phyloP scores from a whole-genome alignment of 1,284 basidiomycete species.

The Flammula alnicola region DNA sequence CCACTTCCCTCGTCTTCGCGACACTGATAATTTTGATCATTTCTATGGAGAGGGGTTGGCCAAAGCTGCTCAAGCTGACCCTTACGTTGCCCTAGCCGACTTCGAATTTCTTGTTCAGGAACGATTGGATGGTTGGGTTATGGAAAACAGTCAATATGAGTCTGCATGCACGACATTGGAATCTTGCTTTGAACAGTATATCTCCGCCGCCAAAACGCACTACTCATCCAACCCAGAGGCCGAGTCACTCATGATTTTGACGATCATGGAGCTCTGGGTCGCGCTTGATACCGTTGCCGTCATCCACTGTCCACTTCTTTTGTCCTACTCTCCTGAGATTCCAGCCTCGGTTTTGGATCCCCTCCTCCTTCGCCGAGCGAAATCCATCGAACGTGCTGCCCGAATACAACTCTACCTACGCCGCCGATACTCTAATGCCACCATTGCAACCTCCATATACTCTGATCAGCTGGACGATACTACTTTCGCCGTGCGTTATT shows the following conservation, averaged over 20 bases:
- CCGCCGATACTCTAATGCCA: slow-evolving; percentile 1
- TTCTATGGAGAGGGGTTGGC: slow-evolving; percentile 13
- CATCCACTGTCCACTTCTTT: slow-evolving; percentile 38
- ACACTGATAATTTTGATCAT: slow-evolving; percentile 2
- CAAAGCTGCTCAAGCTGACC: slow-evolving; percentile 16
- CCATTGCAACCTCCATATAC: slow-evolving; percentile 8
- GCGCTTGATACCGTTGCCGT: slow-evolving; percentile 44
- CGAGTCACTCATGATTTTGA: slow-evolving; percentile 48
- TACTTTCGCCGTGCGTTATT: slow-evolving; percentile 15
- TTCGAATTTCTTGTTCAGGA: slow-evolving; percentile 37
- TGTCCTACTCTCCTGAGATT: slow-evolving; percentile 51
- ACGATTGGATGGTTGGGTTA: slow-evolving; percentile 37
- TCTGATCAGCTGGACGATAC: neutral
- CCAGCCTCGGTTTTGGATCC: slow-evolving; percentile 37
- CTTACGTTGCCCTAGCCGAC: slow-evolving; percentile 35
- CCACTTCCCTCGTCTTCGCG: neutral
- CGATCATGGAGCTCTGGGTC: slow-evolving; percentile 47
- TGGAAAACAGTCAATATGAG: slow-evolving; percentile 11
- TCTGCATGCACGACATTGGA: slow-evolving; percentile 25
- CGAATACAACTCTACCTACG: slow-evolving; percentile 10
- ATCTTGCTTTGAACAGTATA: slow-evolving; percentile 20
- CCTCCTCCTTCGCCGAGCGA: slow-evolving; percentile 40
- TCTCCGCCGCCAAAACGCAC: slow-evolving; percentile 1
- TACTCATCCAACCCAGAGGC: slow-evolving; percentile 45
- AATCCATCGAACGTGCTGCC: slow-evolving; percentile 9